Conservation (phyloP, 1,284 basidiomycete genomes). For the Irpex lacteus region DNA sequence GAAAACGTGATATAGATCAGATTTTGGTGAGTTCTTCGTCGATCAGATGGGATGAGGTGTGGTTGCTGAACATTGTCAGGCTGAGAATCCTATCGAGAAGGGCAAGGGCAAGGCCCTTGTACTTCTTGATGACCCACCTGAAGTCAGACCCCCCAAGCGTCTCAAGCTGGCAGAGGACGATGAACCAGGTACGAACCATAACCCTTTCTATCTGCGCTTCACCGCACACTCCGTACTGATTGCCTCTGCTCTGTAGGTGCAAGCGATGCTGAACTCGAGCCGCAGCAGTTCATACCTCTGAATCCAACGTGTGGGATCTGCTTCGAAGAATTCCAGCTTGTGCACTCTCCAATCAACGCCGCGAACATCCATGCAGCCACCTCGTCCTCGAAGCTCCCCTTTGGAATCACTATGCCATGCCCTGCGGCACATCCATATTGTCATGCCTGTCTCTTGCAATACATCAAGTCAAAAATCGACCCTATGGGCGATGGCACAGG, state of each 20-base stretch:
- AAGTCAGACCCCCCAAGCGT: neutral
- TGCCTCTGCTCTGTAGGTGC: too few relatives aligned
- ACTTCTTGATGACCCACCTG: neutral
- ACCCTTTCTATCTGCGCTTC: too few relatives aligned
- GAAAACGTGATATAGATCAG: neutral
- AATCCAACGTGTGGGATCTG: conserved; percentile 37
- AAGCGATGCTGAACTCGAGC: neutral
- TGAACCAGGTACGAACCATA: too few relatives aligned
- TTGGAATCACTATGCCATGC: conserved; percentile 36
- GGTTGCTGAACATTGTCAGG: conserved; percentile 17
- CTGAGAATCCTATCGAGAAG: conserved; percentile 32
- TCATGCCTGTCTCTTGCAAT: conserved; percentile 32
- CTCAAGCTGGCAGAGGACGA: neutral
- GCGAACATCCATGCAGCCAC: conserved; percentile 29
- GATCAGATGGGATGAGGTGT: neutral
- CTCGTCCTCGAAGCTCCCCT: conserved; percentile 34
- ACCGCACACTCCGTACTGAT: too few relatives aligned
- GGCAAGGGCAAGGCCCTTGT: conserved; percentile 27
- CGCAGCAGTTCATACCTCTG: conserved; percentile 3
- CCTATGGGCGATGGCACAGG: conserved; percentile 31
- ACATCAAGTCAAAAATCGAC: conserved; percentile 37
- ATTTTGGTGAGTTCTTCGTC: conserved; percentile 26
- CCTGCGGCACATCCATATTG: conserved; percentile 37
- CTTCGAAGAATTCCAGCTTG: conserved; percentile 35
- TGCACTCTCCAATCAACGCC: conserved; percentile 34